Evolutionary conservation across 2,329 filamentous ascomycete species (phyloP).

Genomic region (Hyphodiscus sp.): DNA sequence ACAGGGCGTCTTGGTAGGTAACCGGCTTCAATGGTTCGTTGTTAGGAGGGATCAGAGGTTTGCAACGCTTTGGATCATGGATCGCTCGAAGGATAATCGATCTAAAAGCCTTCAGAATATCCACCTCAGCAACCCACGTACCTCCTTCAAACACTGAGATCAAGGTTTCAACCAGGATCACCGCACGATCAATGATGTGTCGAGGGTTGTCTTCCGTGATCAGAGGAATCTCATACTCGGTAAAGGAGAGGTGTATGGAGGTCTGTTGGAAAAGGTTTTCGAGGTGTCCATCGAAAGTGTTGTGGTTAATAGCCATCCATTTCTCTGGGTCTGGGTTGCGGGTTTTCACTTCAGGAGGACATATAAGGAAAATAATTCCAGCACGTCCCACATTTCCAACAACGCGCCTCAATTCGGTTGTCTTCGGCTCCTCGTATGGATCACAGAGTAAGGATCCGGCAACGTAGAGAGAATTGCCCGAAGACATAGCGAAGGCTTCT

Average conservation of each 20-base stretch:
- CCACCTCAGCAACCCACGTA: slow-evolving; percentile 23
- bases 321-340: slow-evolving; percentile 3
- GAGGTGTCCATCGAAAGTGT: slow-evolving; percentile 5
- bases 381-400: slow-evolving; percentile 17
- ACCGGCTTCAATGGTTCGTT: no score
- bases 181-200: slow-evolving; percentile 11
- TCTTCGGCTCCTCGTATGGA: slow-evolving; percentile 5
- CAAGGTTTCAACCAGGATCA: slow-evolving; percentile 17
- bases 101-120: slow-evolving; percentile 13
- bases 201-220: slow-evolving; percentile 7
- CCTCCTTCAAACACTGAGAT: slow-evolving; percentile 19
- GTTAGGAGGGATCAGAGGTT: no score
- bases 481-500: slow-evolving; percentile 21
- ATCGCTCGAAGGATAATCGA: background rate
- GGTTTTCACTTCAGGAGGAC: slow-evolving; percentile 5
- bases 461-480: slow-evolving; percentile 24
- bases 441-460: slow-evolving; percentile 19
- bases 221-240: slow-evolving; percentile 10
- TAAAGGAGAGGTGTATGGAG: slow-evolving; percentile 20
- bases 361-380: slow-evolving; percentile 10
- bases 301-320: slow-evolving; percentile 9
- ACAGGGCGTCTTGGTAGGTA: background rate
- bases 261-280: slow-evolving; percentile 8
- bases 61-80: no score
- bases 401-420: slow-evolving; percentile 16